Percentiles rank a stretch among this genome's conserved stretches.
Conservation (phyloP, 2,329 filamentous ascomycete species). For the Knoxdaviesia capensis region DNA sequence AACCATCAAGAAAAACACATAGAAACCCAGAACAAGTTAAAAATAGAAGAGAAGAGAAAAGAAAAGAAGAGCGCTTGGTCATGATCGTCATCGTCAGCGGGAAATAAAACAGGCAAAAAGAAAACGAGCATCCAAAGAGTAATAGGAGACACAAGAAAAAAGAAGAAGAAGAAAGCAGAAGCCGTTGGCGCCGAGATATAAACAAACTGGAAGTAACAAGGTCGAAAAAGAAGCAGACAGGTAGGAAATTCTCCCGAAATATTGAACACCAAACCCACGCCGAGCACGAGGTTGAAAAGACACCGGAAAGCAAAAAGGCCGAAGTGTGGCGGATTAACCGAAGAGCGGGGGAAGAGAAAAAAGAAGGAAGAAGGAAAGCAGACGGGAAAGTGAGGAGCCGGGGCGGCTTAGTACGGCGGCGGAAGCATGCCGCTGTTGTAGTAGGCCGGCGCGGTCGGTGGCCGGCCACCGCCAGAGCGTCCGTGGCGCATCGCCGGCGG, state of each 20-base stretch:
- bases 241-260: too few species aligned
- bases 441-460: too few species aligned
- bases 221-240: too few species aligned
- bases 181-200: too few species aligned
- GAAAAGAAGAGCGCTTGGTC: background rate
- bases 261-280: too few species aligned
- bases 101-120: background rate
- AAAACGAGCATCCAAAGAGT: background rate
- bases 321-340: background rate
- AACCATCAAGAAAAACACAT: conserved; percentile 12
- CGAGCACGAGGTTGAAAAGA: too few species aligned
- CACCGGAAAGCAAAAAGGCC: background rate
- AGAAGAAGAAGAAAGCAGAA: too few species aligned
- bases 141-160: background rate
- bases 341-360: background rate
- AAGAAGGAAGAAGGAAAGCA: background rate
- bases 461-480: too few species aligned
- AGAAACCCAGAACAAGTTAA: conserved; percentile 5
- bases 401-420: background rate
- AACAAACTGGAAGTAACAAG: too few species aligned
- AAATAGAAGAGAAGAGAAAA: conserved; percentile 1
- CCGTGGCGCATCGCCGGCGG: conserved; percentile 10
- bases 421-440: too few species aligned
- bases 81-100: background rate
- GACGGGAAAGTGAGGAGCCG: background rate